Conservation (phyloP, 306 rosid genomes). For the Quercus alba region DNA sequence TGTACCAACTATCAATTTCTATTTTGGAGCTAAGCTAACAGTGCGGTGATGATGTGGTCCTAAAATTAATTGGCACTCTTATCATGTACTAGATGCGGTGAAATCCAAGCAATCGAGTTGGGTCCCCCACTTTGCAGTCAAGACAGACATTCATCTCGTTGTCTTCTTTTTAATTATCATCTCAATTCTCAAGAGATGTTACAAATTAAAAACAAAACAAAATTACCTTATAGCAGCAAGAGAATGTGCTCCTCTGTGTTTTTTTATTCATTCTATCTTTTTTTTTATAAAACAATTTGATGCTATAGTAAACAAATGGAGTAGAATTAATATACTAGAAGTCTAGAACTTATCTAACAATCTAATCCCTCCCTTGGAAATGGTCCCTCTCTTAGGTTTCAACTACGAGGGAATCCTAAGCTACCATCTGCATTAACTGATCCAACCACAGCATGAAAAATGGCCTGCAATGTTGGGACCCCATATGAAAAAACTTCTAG, state of each 20-base stretch:
- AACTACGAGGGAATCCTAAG: conserved; percentile 28
- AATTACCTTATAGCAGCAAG: too few relatives aligned
- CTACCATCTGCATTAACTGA: background rate
- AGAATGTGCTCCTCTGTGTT: too few relatives aligned
- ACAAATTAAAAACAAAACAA: background rate
- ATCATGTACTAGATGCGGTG: conserved; percentile 41
- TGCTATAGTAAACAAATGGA: too few relatives aligned
- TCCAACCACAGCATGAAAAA: background rate
- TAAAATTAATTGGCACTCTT: conserved; percentile 9
- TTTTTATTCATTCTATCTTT: too few relatives aligned
- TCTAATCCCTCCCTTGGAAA: too few relatives aligned
- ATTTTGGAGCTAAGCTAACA: background rate
- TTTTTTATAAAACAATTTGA: too few relatives aligned
- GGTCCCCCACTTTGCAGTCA: conserved; percentile 27
- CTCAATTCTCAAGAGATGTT: conserved; percentile 2
- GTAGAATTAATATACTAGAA: too few relatives aligned
- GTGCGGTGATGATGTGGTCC: conserved; percentile 19
- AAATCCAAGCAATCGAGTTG: conserved; percentile 55
- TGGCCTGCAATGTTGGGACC: conserved; percentile 21
- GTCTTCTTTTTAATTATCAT: background rate
- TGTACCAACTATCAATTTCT: background rate
- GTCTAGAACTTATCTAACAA: too few relatives aligned
- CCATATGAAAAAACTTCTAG: conserved; percentile 8
- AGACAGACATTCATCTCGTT: conserved; percentile 15
- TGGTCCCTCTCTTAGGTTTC: too few relatives aligned